Evolutionary conservation across 345 rosid genomes (phyloP), one percentile per base, ranked within the genome.

Genomic region (Citrus medica): DNA sequence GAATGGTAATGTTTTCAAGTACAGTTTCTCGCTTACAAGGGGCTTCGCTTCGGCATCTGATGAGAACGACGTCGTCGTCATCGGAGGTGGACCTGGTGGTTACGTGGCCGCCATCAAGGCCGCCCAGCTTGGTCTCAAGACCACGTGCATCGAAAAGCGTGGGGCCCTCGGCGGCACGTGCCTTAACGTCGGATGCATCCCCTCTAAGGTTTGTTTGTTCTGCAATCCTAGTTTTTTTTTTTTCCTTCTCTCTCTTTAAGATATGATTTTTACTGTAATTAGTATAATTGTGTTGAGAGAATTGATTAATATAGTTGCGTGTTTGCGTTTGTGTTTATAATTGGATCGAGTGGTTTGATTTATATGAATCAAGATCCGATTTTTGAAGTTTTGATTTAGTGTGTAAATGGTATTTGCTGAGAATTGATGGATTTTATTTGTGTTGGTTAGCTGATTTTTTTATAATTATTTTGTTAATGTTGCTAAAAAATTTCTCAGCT

Each of bases 41-140:
- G 89, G 98, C 32, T 94, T 94, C 79, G 91, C 98, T 17, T 76
- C 88, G 58, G 98, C 91, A 87, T 94, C 98, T 78, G 98, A 93
- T 4, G 99, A 97, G 17, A 93, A 92, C 86, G 99, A 97, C 74
- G 99, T 97, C 61, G 97, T 97, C 33, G 82, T 97, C 75, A 85
- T 97, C 85, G 98, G 99, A 51, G 98, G 99, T 7, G 99, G 99
- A 9, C 99, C 99, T 59, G 99, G 99, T 7, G 99, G 99, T 21
- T 97, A 97, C 73, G 99, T 94, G 48, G 99, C 99, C 33, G 99
- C 99, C 82, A 97, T 97, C 81, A 97, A 97, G 83, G 99, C 99
- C 13, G 93, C 98, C 0, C 99, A 97, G 91, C 88, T 94, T 0
- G 99, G 99, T 19, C 97, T 94, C 80, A 97, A 97, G 83, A 97